Percentiles rank a stretch among this genome's conserved stretches.
Evolutionary conservation across 1,284 basidiomycete genomes (phyloP).

Genomic region (Ganoderma sinense): DNA sequence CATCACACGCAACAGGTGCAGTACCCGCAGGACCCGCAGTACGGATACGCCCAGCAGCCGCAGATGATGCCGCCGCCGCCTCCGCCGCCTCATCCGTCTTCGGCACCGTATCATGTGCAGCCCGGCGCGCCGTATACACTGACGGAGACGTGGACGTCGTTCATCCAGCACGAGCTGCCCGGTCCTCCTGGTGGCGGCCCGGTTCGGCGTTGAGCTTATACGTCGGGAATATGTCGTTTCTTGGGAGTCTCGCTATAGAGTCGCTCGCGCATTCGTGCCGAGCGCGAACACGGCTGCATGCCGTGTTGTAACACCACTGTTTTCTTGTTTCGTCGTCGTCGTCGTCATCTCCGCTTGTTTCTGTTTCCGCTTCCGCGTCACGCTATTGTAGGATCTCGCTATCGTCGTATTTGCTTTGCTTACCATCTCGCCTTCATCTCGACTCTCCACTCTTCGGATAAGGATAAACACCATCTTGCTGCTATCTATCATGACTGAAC

Average conservation of each 20-base stretch:
- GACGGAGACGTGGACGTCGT: conserved; percentile 44
- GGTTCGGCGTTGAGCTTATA: neutral
- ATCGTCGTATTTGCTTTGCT: conserved; percentile 1
- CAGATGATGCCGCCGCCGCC: conserved; percentile 16
- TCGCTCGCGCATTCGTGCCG: neutral
- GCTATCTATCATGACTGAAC: neutral
- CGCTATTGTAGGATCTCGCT: neutral
- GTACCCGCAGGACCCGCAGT: conserved; percentile 20
- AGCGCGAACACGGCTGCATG: neutral
- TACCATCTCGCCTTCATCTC: neutral
- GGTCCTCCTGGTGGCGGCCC: neutral
- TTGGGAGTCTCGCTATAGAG: neutral
- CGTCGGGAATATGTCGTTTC: neutral
- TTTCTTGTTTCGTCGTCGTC: neutral
- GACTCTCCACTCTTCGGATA: neutral
- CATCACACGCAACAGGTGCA: conserved; percentile 1
- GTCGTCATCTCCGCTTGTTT: neutral
- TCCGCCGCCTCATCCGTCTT: conserved; percentile 7
- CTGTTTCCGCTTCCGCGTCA: neutral
- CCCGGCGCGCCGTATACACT: conserved; percentile 34
- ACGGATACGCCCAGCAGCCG: conserved; percentile 21
- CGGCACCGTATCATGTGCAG: conserved; percentile 1
- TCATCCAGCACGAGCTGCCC: conserved; percentile 42
- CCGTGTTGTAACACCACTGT: neutral
- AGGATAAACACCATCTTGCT: neutral